These are phyloP conservation scores for Skeletonema potamos DNA, from an alignment of 108 stramenopile species.

Conservation along the genomic window DNA sequence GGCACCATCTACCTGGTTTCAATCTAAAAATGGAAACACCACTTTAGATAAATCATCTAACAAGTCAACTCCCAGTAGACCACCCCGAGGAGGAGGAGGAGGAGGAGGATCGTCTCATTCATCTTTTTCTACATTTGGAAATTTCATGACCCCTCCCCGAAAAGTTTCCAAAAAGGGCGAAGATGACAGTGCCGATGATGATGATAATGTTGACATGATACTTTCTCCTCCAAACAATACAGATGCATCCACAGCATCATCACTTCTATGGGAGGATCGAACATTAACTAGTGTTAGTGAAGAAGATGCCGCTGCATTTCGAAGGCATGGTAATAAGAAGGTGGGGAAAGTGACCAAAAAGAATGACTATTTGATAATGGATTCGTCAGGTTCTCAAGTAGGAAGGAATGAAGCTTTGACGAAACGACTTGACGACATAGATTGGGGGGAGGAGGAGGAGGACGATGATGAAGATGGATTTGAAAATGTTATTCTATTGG, in stretches of 20 bases:
- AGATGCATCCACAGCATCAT: slow-evolving; percentile 46
- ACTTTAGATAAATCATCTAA: background rate
- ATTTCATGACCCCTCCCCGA: background rate
- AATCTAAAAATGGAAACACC: background rate
- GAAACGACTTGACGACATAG: background rate
- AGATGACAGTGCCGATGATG: background rate
- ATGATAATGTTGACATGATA: background rate
- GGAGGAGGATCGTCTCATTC: background rate
- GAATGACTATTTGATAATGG: background rate
- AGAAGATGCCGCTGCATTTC: slow-evolving; percentile 36
- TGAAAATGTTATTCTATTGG: slow-evolving; percentile 42
- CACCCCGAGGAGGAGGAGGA: background rate
- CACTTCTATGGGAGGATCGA: slow-evolving; percentile 43
- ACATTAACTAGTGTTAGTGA: slow-evolving; percentile 42
- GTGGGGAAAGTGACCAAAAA: background rate
- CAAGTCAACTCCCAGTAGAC: slow-evolving; percentile 8
- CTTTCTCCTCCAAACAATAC: slow-evolving; percentile 14
- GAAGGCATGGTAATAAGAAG: slow-evolving; percentile 9
- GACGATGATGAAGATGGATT: slow-evolving; percentile 41
- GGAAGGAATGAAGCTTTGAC: background rate
- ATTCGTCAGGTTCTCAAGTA: background rate
- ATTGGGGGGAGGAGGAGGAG: too few relatives aligned
- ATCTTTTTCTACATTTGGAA: background rate
- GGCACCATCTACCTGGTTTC: slow-evolving; percentile 9
- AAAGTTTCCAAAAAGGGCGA: background rate